Evolutionary conservation across 116 monocot species (phyloP).

Genomic region (Trichopus zeylanicus): DNA sequence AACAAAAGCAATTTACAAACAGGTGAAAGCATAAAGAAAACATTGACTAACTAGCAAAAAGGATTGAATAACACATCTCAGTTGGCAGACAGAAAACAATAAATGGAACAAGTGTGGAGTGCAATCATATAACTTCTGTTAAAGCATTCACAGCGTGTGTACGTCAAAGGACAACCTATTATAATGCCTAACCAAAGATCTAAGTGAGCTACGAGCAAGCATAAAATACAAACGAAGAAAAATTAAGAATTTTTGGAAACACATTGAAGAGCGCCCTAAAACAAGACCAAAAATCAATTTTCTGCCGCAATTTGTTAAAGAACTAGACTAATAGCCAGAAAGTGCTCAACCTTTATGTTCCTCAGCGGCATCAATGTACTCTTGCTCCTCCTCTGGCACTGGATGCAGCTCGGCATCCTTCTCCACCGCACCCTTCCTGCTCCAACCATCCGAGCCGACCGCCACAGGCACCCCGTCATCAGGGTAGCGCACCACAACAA

Average conservation of each 20-base stretch:
- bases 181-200: too few species aligned
- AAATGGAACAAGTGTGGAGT: too few species aligned
- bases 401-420: conserved; percentile 27
- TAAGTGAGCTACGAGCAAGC: too few species aligned
- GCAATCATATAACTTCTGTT: too few species aligned
- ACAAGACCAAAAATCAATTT: not conserved
- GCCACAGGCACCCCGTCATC: conserved; percentile 17
- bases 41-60: too few species aligned
- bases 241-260: not conserved
- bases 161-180: too few species aligned
- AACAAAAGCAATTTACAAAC: too few species aligned
- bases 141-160: too few species aligned
- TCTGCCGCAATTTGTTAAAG: not conserved
- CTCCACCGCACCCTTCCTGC: not conserved
- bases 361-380: conserved; percentile 37
- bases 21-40: too few species aligned
- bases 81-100: too few species aligned
- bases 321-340: not conserved
- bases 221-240: not conserved
- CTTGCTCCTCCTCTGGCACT: conserved; percentile 42
- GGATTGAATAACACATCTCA: too few species aligned
- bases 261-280: not conserved
- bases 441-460: not conserved
- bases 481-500: conserved; percentile 60
- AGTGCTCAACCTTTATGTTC: conserved; percentile 9